Conservation (phyloP, 768 basidiomycete species). For the Boletus reticulatus region DNA sequence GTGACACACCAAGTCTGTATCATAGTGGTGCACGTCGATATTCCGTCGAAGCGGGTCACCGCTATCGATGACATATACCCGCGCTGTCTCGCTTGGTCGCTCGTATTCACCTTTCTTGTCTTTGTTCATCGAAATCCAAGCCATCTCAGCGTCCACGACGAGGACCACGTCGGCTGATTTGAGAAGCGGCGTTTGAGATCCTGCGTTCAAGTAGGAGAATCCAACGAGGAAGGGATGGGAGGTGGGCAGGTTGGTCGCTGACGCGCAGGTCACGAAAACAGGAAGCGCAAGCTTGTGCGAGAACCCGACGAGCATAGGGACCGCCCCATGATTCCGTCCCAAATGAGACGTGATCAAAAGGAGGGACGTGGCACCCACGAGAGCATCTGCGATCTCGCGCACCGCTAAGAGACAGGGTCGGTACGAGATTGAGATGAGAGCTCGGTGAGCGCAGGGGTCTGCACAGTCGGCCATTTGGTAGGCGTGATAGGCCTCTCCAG, state of each 20-base stretch:
- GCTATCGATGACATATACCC: slow-evolving; percentile 59
- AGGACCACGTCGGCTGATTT: slow-evolving; percentile 59
- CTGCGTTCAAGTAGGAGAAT: slow-evolving; percentile 45
- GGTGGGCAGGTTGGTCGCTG: slow-evolving; percentile 51
- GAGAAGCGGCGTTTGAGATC: slow-evolving; percentile 46
- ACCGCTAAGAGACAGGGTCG: slow-evolving; percentile 24
- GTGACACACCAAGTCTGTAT: slow-evolving; percentile 55
- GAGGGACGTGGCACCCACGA: slow-evolving; percentile 49
- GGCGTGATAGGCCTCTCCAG: slow-evolving; percentile 31
- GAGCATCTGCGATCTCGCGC: slow-evolving; percentile 43
- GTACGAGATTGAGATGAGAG: not conserved
- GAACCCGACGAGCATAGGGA: slow-evolving; percentile 44
- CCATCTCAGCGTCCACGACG: slow-evolving; percentile 62
- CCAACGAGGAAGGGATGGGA: slow-evolving; percentile 56
- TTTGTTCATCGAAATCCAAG: slow-evolving; percentile 58
- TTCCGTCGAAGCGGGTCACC: slow-evolving; percentile 57
- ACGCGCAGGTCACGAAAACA: slow-evolving; percentile 49
- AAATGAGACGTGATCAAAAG: slow-evolving; percentile 65
- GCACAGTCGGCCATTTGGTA: slow-evolving; percentile 52
- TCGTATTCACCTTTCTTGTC: slow-evolving; percentile 27
- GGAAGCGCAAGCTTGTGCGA: slow-evolving; percentile 54
- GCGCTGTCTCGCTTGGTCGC: slow-evolving; percentile 40
- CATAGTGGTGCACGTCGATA: slow-evolving; percentile 48
- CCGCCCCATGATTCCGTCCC: slow-evolving; percentile 51
- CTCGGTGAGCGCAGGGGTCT: slow-evolving; percentile 43